These are phyloP conservation scores for Agaricus blazei DNA, from an alignment of 768 basidiomycete species.

Conservation along the genomic window DNA sequence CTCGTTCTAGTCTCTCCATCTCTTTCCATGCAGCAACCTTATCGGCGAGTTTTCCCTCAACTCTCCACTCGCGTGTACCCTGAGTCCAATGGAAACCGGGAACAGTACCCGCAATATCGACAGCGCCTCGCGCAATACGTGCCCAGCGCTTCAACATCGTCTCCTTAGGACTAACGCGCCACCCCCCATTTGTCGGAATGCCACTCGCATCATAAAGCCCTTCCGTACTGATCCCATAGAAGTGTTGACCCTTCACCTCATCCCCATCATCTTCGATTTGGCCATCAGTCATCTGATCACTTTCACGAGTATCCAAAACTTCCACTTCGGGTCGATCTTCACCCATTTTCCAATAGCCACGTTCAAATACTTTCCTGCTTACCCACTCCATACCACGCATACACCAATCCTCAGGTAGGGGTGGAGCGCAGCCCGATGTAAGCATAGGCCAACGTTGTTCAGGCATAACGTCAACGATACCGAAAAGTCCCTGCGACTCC, in stretches of 20 bases:
- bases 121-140: slow-evolving; percentile 63
- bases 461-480: slow-evolving; percentile 15
- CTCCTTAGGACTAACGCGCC: slow-evolving; percentile 7
- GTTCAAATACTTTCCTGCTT: slow-evolving; percentile 82
- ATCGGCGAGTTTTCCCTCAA: slow-evolving; percentile 60
- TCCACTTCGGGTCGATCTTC: slow-evolving; percentile 76
- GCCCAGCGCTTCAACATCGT: slow-evolving; percentile 57
- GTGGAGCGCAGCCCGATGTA: slow-evolving; percentile 61
- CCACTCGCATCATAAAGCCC: neutral
- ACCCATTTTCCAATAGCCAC: slow-evolving; percentile 89
- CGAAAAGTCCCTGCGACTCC: slow-evolving; percentile 36
- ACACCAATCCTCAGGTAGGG: slow-evolving; percentile 93
- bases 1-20: slow-evolving; percentile 60
- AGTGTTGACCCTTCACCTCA: slow-evolving; percentile 25
- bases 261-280: slow-evolving; percentile 77
- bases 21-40: slow-evolving; percentile 69
- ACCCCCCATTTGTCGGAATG: neutral
- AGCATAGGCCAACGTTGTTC: slow-evolving; percentile 61
- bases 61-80: slow-evolving; percentile 53
- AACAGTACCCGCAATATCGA: slow-evolving; percentile 62
- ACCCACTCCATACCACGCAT: slow-evolving; percentile 97
- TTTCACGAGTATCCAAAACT: slow-evolving; percentile 62
- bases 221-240: slow-evolving; percentile 1
- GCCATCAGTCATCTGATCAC: slow-evolving; percentile 60
- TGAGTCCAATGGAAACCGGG: slow-evolving; percentile 71